Percentiles rank a stretch among this genome's conserved stretches.
Evolutionary conservation across 2,329 filamentous ascomycete species (phyloP).

Genomic region (Talaromyces sp.): DNA sequence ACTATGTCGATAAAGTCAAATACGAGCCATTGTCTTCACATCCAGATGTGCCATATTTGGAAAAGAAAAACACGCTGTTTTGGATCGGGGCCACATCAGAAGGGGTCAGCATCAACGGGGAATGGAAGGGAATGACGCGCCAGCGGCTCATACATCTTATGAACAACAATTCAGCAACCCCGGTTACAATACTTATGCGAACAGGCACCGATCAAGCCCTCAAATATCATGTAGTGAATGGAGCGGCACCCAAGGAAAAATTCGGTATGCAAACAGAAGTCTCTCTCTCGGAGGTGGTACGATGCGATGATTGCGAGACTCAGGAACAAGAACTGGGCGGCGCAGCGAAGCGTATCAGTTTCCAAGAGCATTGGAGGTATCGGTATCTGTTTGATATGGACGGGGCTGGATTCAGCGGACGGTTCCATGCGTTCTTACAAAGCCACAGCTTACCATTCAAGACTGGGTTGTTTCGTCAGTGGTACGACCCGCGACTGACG

Average conservation of each 20-base stretch:
- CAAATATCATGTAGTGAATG: constrained; percentile 49
- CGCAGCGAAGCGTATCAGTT: constrained; percentile 40
- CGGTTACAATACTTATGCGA: constrained; percentile 53
- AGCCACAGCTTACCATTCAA: constrained; percentile 65
- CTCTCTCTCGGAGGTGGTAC: constrained; percentile 55
- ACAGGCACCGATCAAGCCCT: constrained; percentile 37
- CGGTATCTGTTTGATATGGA: constrained; percentile 70
- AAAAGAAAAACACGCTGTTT: constrained; percentile 61
- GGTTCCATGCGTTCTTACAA: constrained; percentile 59
- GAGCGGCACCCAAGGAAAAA: constrained; percentile 30
- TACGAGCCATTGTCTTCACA: constrained; percentile 46
- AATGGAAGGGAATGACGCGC: constrained; percentile 62
- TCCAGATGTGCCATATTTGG: constrained; percentile 50
- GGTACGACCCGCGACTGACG: constrained; percentile 68
- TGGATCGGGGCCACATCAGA: constrained; percentile 69
- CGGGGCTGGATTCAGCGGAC: constrained; percentile 59
- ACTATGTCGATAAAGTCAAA: constrained; percentile 53
- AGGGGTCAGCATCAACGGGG: constrained; percentile 45
- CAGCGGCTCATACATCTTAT: constrained; percentile 67
- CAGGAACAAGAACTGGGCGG: constrained; percentile 48
- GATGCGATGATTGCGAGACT: constrained; percentile 51
- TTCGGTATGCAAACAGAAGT: constrained; percentile 53
- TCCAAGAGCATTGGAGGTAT: constrained; percentile 57
- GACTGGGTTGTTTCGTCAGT: constrained; percentile 66
- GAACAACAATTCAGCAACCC: constrained; percentile 50